These are phyloP conservation scores for Leishmania gerbilli DNA, from an alignment of 208 protist genomes.

Conservation along the genomic window DNA sequence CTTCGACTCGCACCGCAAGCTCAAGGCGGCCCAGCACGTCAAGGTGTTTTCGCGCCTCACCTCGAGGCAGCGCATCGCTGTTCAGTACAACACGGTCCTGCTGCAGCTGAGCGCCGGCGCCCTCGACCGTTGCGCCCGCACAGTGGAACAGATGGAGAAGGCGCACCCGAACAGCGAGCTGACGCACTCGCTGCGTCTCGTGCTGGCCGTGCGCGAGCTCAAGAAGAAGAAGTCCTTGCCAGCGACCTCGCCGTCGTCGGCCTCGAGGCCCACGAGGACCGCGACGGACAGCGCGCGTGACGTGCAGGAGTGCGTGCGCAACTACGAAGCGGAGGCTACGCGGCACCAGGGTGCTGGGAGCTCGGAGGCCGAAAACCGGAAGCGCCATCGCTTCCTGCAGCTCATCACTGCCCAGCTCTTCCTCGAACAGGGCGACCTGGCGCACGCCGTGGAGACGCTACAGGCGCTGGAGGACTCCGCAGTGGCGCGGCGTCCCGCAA, in stretches of 20 bases:
- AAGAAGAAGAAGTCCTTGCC: constrained; percentile 49
- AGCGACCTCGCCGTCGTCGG: constrained; percentile 1
- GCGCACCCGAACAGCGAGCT: constrained; percentile 64
- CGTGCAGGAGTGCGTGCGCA: constrained; percentile 34
- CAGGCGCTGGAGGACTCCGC: constrained; percentile 34
- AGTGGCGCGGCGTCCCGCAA: constrained; percentile 42
- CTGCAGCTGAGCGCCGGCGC: constrained; percentile 68
- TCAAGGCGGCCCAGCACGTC: constrained; percentile 65
- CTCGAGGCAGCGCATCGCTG: constrained; percentile 58
- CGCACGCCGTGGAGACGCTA: constrained; percentile 47
- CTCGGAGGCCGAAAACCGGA: constrained; percentile 5
- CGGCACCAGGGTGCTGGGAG: constrained; percentile 9
- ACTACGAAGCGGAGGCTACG: constrained; percentile 23
- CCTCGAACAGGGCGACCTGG: constrained; percentile 73
- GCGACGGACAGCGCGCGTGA: constrained; percentile 12
- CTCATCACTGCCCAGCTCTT: constrained; percentile 77
- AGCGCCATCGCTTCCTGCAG: constrained; percentile 34
- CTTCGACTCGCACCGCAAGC: constrained; percentile 70
- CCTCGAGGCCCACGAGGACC: background rate
- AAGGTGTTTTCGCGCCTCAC: constrained; percentile 63
- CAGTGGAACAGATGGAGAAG: constrained; percentile 70
- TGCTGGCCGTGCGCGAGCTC: constrained; percentile 56
- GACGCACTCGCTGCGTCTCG: constrained; percentile 69
- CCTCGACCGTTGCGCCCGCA: constrained; percentile 52
- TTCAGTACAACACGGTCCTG: constrained; percentile 89